Evolutionary conservation across 169 alveolate genomes (phyloP).

Genomic region (Eimeria necatrix): DNA sequence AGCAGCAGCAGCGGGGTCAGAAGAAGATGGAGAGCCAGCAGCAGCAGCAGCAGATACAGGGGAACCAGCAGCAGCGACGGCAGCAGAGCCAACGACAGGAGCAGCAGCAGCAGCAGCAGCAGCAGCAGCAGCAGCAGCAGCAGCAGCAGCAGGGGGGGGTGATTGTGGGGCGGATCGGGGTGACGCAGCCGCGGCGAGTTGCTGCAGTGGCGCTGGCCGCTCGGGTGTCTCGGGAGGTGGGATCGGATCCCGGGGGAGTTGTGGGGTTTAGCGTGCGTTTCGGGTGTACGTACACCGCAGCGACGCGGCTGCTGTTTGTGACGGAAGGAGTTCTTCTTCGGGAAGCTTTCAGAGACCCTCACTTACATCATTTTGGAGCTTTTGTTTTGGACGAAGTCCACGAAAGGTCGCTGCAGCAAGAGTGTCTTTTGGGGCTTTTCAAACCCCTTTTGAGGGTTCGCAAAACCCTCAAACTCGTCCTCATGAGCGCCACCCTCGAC

Average conservation of each 20-base stretch:
- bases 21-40: background rate
- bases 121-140: background rate
- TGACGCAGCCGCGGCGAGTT: constrained; percentile 99
- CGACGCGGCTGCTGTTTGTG: constrained; percentile 97
- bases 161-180: constrained; percentile 88
- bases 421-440: constrained; percentile 97
- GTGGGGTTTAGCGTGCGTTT: constrained; percentile 89
- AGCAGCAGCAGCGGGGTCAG: background rate
- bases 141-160: background rate
- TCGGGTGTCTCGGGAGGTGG: constrained; percentile 98
- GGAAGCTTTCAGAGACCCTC: constrained; percentile 97
- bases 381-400: constrained; percentile 99
- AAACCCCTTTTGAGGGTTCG: constrained; percentile 93
- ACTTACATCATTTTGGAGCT: constrained; percentile 94
- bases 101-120: constrained; percentile 16
- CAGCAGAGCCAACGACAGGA: background rate
- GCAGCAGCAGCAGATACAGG: background rate
- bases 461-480: constrained; percentile 95
- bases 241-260: constrained; percentile 89
- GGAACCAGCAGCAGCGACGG: background rate
- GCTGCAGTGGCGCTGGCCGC: constrained; percentile 99
- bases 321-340: constrained; percentile 99
- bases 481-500: constrained; percentile 99
- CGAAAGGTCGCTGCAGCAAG: constrained; percentile 98
- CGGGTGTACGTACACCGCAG: constrained; percentile 97